Evolutionary conservation across 2,329 filamentous ascomycete genomes (phyloP).

Genomic region (Neonectria ditissima): DNA sequence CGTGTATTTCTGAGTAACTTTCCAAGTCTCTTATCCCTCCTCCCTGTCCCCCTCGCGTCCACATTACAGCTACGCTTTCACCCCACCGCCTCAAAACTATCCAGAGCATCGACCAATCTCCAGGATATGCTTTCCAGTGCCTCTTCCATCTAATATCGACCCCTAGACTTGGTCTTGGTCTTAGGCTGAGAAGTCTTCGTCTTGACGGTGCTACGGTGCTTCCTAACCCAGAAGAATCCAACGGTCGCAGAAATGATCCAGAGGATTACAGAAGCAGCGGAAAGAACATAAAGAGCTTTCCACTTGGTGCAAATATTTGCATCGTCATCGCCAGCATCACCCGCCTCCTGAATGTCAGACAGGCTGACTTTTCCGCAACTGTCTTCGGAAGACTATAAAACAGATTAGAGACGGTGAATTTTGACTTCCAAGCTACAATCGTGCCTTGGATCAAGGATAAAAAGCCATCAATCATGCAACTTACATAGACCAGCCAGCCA

Average conservation of each 20-base stretch:
- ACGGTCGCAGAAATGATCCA: conserved; percentile 10
- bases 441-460: background rate
- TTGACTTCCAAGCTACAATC: background rate
- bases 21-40: too few relatives aligned
- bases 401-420: background rate
- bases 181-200: background rate
- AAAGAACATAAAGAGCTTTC: conserved; percentile 11
- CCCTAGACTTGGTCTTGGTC: background rate
- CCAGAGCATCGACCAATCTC: too few relatives aligned
- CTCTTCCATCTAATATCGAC: too few relatives aligned
- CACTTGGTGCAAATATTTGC: conserved; percentile 5
- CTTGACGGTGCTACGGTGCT: background rate
- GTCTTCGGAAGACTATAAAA: background rate
- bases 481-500: conserved; percentile 16
- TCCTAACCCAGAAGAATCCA: conserved; percentile 17
- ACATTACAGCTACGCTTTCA: too few relatives aligned
- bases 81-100: too few relatives aligned
- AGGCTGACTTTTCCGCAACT: background rate
- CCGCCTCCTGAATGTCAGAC: background rate
- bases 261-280: background rate
- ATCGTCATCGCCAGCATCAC: background rate
- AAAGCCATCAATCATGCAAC: background rate
- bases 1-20: too few relatives aligned
- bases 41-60: too few relatives aligned
- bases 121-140: too few relatives aligned